Evolutionary conservation across 78 protist genomes (phyloP), one percentile per base, ranked within the genome.

Genomic region (Pelomyxa schiedti): DNA sequence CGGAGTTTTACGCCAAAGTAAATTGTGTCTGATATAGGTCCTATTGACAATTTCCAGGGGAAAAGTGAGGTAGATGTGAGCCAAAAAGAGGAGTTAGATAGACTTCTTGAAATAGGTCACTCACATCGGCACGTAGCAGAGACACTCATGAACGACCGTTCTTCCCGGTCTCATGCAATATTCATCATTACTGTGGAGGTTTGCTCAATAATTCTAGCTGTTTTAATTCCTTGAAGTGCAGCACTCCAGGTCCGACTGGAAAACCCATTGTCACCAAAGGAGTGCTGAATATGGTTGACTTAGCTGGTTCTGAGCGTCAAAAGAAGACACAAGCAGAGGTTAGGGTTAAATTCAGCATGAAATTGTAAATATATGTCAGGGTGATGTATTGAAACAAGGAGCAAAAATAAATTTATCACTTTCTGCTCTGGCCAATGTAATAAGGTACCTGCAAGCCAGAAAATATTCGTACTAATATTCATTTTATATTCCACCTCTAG

Each of bases 251-350:
- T n/a, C 63, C 74, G 28, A 76, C 53, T 8, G 97, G 96, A 0
- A 4, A 83, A 69, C 58, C 29, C 74, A 7, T 74, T 64, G 40
- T 69, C 73, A 8, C 29, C 7, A 30, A 32, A 8, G 73, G 73
- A 8, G 40, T 26, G 38, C 73, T 69, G 63, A 89, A 83, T 63
- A 66, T 93, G 26, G 97, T 93, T 3, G 97, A 93, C 69, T 77
- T 93, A 5, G 97, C 97, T 0, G 97, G 97, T 2, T 77, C 87
- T 1, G 97, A 93, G 68, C 78, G 88, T 43, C 81, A 42, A 39
- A 32, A 37, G 4, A 80, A 80, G 53, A 72, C 38, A 37, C 39
- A 9, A 43, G 66, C 69, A 53, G 40, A 75, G 28, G 66, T 8
- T 32, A 69, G 16, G 8, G 79, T 88, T 1, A 35, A 32, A 2